Evolutionary conservation across 768 basidiomycete species (phyloP).

Genomic region (Russula compacta): DNA sequence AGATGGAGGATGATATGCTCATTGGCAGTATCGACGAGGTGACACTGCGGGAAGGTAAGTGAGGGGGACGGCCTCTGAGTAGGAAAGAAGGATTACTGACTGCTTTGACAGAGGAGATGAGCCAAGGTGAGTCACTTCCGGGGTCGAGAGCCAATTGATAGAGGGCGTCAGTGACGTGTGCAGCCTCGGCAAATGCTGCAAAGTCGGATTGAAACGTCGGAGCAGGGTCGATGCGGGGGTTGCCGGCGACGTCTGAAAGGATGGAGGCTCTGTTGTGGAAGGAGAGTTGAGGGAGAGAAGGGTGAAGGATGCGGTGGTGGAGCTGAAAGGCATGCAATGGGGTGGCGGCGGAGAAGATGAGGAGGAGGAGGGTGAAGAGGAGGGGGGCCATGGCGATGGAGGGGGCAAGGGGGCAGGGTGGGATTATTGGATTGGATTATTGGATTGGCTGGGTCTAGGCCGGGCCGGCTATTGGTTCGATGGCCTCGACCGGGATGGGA

Average conservation of each 20-base stretch:
- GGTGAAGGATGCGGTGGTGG: constrained; percentile 48
- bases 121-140: constrained; percentile 41
- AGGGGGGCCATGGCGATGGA: no score
- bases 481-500: constrained; percentile 17
- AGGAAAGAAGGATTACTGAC: constrained; percentile 31
- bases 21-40: constrained; percentile 43
- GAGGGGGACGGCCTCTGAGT: background rate
- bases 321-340: constrained; percentile 25
- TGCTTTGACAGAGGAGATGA: constrained; percentile 52
- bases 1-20: constrained; percentile 54
- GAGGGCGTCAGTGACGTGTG: constrained; percentile 35
- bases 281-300: constrained; percentile 27
- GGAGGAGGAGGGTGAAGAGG: constrained; percentile 15
- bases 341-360: constrained; percentile 19
- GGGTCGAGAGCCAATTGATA: constrained; percentile 66
- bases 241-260: constrained; percentile 24
- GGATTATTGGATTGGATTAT: background rate
- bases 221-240: constrained; percentile 33
- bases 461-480: constrained; percentile 9
- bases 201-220: constrained; percentile 41
- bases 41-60: constrained; percentile 43
- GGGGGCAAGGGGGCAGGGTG: background rate
- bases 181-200: constrained; percentile 32
- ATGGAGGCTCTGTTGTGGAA: constrained; percentile 39
- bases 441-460: constrained; percentile 11